Conservation (phyloP, 2,329 filamentous ascomycete genomes). For the Diaporthe ampelina region DNA sequence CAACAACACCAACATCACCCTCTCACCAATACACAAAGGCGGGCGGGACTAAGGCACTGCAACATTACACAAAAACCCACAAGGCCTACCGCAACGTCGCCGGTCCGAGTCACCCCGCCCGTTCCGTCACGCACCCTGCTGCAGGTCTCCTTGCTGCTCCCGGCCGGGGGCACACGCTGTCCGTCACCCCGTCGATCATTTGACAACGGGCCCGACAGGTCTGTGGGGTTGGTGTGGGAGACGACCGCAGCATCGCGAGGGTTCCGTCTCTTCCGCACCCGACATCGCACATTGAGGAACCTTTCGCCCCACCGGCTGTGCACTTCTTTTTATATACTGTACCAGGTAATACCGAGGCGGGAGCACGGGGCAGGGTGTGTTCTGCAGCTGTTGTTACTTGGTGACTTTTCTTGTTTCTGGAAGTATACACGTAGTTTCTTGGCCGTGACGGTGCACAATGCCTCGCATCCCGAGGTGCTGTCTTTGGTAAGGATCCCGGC, state of each 20-base stretch:
- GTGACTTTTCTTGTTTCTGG: neutral
- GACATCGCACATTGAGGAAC: conserved; percentile 6
- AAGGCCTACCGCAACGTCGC: neutral
- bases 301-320: neutral
- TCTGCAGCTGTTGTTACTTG: neutral
- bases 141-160: neutral
- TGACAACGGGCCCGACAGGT: neutral
- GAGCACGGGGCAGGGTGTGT: neutral
- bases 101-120: conserved; percentile 21
- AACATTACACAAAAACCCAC: neutral
- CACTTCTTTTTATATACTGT: neutral
- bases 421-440: neutral
- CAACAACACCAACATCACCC: neutral
- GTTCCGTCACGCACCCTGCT: neutral
- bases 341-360: neutral
- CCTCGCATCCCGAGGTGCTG: neutral
- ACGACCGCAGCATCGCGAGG: neutral
- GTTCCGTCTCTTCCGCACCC: neutral
- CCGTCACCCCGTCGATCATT: neutral
- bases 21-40: neutral
- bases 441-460: neutral
- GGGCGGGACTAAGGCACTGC: conserved; percentile 1
- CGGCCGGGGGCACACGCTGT: neutral
- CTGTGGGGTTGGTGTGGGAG: neutral
- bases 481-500: neutral